phyloP scores from a whole-genome alignment of 2,329 filamentous ascomycete species.

The Aspergillus udagawae region DNA sequence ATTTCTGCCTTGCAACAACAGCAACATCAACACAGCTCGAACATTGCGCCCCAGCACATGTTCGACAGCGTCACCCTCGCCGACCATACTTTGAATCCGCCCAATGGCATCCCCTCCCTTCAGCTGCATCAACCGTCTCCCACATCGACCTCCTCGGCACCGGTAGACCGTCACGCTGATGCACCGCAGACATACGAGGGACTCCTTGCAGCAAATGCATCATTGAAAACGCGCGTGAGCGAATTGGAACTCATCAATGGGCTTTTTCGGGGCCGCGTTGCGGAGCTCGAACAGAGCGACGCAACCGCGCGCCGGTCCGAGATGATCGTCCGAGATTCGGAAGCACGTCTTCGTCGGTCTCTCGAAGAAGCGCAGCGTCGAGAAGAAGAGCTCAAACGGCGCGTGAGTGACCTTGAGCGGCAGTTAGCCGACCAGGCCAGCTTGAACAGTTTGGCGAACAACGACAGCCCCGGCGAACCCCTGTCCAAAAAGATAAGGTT shows the following conservation, averaged over 20 bases:
- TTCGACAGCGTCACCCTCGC: conserved; percentile 70
- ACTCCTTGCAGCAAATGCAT: conserved; percentile 73
- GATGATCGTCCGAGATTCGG: conserved; percentile 52
- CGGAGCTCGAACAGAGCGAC: conserved; percentile 73
- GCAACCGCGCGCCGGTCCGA: conserved; percentile 60
- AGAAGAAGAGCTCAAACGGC: conserved; percentile 76
- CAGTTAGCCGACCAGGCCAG: conserved; percentile 39
- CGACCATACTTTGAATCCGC: conserved; percentile 62
- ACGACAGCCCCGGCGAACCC: conserved; percentile 41
- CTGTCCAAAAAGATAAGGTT: conserved; percentile 55
- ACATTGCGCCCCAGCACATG: conserved; percentile 69
- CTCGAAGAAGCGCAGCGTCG: conserved; percentile 73
- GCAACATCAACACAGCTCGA: conserved; percentile 61
- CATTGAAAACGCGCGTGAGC: conserved; percentile 89
- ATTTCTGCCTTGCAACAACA: conserved; percentile 43
- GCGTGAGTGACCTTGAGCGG: conserved; percentile 72
- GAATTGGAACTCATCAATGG: conserved; percentile 95
- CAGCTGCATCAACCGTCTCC: conserved; percentile 58
- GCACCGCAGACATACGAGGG: conserved; percentile 75
- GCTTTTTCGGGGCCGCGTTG: conserved; percentile 69
- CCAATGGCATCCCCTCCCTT: conserved; percentile 47
- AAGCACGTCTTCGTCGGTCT: conserved; percentile 55
- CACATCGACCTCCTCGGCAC: conserved; percentile 53
- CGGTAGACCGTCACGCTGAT: conserved; percentile 60
- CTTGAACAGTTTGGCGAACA: conserved; percentile 12